Base-by-base conservation (phyloP, 176 grass and related monocot genomes). In the Eremochloa ophiuroides region DNA sequence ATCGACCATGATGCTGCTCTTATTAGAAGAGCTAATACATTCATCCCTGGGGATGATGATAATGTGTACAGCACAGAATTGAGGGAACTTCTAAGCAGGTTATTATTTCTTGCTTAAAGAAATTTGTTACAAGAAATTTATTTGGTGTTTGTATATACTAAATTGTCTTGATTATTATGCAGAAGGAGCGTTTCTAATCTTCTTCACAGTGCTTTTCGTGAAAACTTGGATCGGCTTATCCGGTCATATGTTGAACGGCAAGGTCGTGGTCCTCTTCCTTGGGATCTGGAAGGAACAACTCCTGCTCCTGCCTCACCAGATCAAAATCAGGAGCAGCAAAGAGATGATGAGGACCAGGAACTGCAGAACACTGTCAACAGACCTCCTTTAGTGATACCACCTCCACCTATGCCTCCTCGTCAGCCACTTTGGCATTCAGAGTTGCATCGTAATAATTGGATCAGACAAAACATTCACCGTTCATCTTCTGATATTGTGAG, bases 111-210 rank as follows among this genome's bases (percentile, higher is more conserved):
- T 76, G 17, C 50, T 78, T 66, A 69, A 70, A 46, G 63, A 16
- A 76, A 61, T 10, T 56, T 73, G 6, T 9, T 47, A 20, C 76
- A 51, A 56, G 22, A 2, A 46, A 60, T 80, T 59, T 69, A 20
- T 80, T 46, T 55, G 77, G 71, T 46, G 38, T 11, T 74, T 20
- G 1, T 56, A 77, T 82, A 82, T 43, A 47, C 12, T 89, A 55
- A 85, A 0, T 48, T 69, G 4, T 76, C 28, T 87, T 79, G 12
- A 22, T 65, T 83, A 22, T 65, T 83, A 43, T 93, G 68, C 93
- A 95, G 96, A 72, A 90, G 93, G 88, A 99, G 90, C 25, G 96
- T 99, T 59, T 99, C 96, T 53, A 95, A 91, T 84, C 90, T 99
- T 93, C 96, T 95, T 80, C 90, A 93, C 12, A 99, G 93, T 40